Percentiles rank a stretch among this genome's conserved stretches.
Evolutionary conservation across 2,329 filamentous ascomycete genomes (phyloP).

Genomic region (Ophioceras dolichostomum): DNA sequence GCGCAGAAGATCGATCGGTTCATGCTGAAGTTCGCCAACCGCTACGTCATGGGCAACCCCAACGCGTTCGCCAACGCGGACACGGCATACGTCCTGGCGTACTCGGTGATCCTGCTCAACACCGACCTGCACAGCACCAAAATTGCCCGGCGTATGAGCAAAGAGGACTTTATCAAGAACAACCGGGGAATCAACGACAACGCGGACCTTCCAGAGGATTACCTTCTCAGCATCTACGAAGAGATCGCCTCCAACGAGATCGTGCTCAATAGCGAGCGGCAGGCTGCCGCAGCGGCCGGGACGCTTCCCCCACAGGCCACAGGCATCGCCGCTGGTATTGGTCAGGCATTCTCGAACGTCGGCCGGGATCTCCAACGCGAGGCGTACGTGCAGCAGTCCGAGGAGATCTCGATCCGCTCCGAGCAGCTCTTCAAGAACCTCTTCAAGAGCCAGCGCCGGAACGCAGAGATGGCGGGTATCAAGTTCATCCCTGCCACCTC

Average conservation of each 20-base stretch:
- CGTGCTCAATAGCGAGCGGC: conserved; percentile 82
- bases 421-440: conserved; percentile 88
- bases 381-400: conserved; percentile 87
- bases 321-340: conserved; percentile 70
- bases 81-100: conserved; percentile 89
- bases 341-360: conserved; percentile 81
- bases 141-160: conserved; percentile 76
- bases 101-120: conserved; percentile 94
- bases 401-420: conserved; percentile 67
- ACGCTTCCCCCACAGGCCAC: conserved; percentile 43
- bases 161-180: conserved; percentile 98
- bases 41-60: conserved; percentile 88
- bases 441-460: conserved; percentile 78
- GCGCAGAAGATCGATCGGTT: conserved; percentile 99
- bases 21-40: conserved; percentile 97
- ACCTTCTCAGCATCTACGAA: conserved; percentile 78
- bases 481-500: conserved; percentile 88
- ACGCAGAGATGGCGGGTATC: conserved; percentile 54
- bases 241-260: conserved; percentile 90
- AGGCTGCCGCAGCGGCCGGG: conserved; percentile 73
- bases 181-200: conserved; percentile 97
- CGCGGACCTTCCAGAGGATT: conserved; percentile 84
- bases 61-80: conserved; percentile 97
- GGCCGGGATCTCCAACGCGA: conserved; percentile 86
- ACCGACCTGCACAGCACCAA: conserved; percentile 90